A percentile compares a stretch with the other conserved stretches of the same genome.
phyloP scores from a whole-genome alignment of 768 basidiomycete genomes.

The Xerocomellus amylosporus region DNA sequence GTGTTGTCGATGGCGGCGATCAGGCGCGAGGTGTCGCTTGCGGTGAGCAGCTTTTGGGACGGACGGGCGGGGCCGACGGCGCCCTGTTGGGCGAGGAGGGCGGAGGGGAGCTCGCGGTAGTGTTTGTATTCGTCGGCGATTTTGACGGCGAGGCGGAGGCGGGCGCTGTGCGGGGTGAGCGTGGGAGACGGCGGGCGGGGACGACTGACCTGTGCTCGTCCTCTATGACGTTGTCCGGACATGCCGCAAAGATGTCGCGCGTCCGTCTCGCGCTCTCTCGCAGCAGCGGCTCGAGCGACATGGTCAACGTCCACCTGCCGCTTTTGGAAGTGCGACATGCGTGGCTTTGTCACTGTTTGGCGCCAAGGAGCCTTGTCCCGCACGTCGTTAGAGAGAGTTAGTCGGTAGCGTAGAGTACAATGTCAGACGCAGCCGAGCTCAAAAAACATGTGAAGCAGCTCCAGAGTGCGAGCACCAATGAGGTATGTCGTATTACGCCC shows the following conservation, averaged over 20 bases:
- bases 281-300: constrained; percentile 56
- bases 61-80: constrained; percentile 75
- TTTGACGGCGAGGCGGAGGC: constrained; percentile 76
- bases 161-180: constrained; percentile 38
- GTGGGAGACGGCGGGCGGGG: rapidly evolving
- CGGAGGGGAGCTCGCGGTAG: constrained; percentile 78
- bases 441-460: constrained; percentile 80
- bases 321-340: constrained; percentile 1
- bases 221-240: constrained; percentile 58
- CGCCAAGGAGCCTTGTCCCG: not conserved
- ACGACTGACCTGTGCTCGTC: constrained; percentile 68
- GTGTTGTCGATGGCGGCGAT: constrained; percentile 76
- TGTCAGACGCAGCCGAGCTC: constrained; percentile 53
- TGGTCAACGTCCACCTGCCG: no score
- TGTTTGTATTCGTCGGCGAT: constrained; percentile 88
- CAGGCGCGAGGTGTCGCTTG: constrained; percentile 55
- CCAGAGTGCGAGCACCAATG: constrained; percentile 54
- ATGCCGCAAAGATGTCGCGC: constrained; percentile 64
- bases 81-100: constrained; percentile 77
- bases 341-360: constrained; percentile 24
- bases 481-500: constrained; percentile 43
- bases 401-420: constrained; percentile 26
- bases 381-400: not conserved
- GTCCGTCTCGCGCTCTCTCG: constrained; percentile 68
- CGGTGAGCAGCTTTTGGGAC: constrained; percentile 62